These are phyloP conservation scores for Wickerhamiella infanticola DNA, from an alignment of 1,139 yeast species.

Conservation along the genomic window DNA sequence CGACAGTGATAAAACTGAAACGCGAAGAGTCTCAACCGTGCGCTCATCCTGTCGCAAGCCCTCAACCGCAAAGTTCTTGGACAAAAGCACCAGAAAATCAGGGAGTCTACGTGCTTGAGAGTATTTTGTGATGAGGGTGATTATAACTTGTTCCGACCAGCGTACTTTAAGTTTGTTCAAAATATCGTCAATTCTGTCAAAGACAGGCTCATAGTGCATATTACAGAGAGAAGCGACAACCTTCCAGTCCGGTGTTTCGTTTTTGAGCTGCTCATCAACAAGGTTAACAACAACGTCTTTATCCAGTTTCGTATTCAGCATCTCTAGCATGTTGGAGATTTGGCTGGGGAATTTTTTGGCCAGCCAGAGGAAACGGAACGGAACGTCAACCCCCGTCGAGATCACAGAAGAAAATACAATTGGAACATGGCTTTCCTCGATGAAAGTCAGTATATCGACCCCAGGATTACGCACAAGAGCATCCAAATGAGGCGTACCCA, in stretches of 20 bases:
- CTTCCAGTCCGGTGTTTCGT: not conserved
- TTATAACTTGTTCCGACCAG: not conserved
- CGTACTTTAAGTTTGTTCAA: not conserved
- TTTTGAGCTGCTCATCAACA: not conserved
- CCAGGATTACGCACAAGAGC: constrained; percentile 1
- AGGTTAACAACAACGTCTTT: not conserved
- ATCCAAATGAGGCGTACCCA: not conserved
- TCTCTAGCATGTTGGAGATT: not conserved
- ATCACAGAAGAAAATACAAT: constrained; percentile 1
- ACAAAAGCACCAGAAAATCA: not conserved
- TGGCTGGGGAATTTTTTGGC: not conserved
- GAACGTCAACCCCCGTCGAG: constrained; percentile 2
- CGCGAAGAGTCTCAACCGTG: not conserved
- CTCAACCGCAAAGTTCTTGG: not conserved
- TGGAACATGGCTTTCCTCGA: not conserved
- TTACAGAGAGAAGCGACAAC: not conserved
- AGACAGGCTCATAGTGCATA: not conserved
- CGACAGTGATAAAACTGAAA: constrained; percentile 1
- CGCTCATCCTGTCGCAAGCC: not conserved
- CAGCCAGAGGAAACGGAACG: constrained; percentile 1
- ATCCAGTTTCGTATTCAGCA: not conserved
- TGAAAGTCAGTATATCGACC: not conserved
- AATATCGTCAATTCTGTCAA: not conserved
- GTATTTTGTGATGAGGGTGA: not conserved
- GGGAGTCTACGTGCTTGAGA: constrained; percentile 1